Evolutionary conservation across 768 basidiomycete genomes (phyloP).

Genomic region (Amanita molliuscula): DNA sequence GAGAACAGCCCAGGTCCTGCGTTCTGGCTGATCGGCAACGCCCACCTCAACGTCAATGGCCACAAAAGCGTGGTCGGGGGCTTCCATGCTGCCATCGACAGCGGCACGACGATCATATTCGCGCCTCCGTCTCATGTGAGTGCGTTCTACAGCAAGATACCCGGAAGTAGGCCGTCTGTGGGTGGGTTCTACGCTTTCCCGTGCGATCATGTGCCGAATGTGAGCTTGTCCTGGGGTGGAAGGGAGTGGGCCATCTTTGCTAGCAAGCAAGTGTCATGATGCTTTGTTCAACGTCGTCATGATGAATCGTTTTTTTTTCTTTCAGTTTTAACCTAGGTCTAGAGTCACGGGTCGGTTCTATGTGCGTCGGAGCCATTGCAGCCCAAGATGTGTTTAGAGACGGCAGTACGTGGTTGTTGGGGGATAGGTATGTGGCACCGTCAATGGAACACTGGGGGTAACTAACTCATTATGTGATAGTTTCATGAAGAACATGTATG

Average conservation of each 20-base stretch:
- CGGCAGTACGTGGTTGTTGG: neutral
- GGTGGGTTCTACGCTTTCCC: slow-evolving; percentile 1
- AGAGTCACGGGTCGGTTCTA: neutral
- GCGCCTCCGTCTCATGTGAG: neutral
- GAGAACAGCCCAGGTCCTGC: neutral
- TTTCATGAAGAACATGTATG: slow-evolving; percentile 34
- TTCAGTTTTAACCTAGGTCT: slow-evolving; percentile 5
- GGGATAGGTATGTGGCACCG: neutral
- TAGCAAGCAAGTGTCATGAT: neutral
- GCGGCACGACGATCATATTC: slow-evolving; percentile 1
- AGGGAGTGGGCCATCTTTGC: neutral
- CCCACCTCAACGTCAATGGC: neutral
- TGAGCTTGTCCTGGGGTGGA: slow-evolving; percentile 1
- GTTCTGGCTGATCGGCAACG: slow-evolving; percentile 3
- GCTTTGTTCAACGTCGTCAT: neutral
- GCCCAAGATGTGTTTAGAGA: neutral
- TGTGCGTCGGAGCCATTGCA: slow-evolving; percentile 2
- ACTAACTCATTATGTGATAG: slow-evolving; percentile 20
- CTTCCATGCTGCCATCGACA: slow-evolving; percentile 1
- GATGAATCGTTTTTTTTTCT: neutral
- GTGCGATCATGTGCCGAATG: neutral
- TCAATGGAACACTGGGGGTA: slow-evolving; percentile 14
- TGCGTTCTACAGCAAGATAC: neutral
- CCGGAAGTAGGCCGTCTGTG: neutral
- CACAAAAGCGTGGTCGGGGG: neutral